Evolutionary conservation across 2,329 filamentous ascomycete genomes (phyloP), one percentile per base, ranked within the genome.

Genomic region (Ascochyta fabae): DNA sequence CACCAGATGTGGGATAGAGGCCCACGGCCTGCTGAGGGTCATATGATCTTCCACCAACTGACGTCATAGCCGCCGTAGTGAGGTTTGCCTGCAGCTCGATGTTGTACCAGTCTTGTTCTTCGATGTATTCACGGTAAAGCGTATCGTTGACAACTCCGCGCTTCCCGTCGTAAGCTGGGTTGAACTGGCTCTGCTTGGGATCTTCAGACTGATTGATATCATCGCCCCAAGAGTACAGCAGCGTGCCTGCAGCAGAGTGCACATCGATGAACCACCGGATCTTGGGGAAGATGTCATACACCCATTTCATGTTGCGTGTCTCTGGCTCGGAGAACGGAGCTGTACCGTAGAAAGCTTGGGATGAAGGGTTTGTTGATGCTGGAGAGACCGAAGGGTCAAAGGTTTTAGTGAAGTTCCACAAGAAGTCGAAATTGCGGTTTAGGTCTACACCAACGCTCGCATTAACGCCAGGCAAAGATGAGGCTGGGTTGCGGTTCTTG

Each of bases 171-270:
- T 81, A 87, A 8, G 75, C 68, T 2, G 75, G 51, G 75, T 85
- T 86, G 47, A 76, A 68, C 62, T 85, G 83, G 70, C 78, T 85
- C 74, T 83, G 81, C 56, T 62, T 67, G 0, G 79, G 68, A 38
- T 80, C 76, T 1, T 68, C 72, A 34, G 73, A 73, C 67, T 86
- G 84, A 58, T 81, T 75, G 49, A 80, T 74, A 61, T 86, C 83
- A 64, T 83, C 81, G 26, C 84, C 84, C 84, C 84, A 86, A 36
- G 76, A 79, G 67, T 85, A 86, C 10, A 86, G 72, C n/a, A 86
- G 71, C 7, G 79, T 75, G 7, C 81, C 83, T 1, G 78, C 77
- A 41, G 77, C 82, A 4, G 83, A 85, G 76, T 87, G 84, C 31
- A 86, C 73, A 58, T 87, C 84, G 38, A 86, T 73, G 65, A 83